Base-by-base conservation (phyloP, 1,139 yeast species). In the Scheffersomyces cryptocercus region DNA sequence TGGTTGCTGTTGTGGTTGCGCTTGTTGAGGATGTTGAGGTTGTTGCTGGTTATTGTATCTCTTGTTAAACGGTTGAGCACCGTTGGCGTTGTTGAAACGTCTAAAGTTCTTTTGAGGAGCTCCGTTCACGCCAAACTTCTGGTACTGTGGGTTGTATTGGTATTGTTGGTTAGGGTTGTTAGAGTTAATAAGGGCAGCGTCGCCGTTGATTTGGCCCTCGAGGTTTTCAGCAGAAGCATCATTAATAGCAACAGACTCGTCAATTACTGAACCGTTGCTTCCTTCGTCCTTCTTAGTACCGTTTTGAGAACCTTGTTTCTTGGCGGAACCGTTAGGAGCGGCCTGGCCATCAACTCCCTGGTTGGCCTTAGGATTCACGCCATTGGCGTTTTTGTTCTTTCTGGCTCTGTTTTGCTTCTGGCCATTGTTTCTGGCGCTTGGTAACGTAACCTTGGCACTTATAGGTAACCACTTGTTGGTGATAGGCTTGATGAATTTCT, bases 381-480 rank as follows among this genome's bases (percentile, higher is more conserved):
- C 35, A 37, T 35, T 33, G 40, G 56, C 46, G 50, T 58, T 58
- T 52, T 65, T 67, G 57, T 64, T 68, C 53, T 67, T 70, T 54
- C 68, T 66, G 51, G 60, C 62, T 57, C 64, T 66, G 51, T 57
- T 57, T 40, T 61, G 67, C 51, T 59, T 64, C 46, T 62, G 65
- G 53, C 50, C 53, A 37, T 55, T 62, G 37, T 50, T 57, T 46
- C 62, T 59, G 40, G 58, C 58, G 48, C 62, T 67, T 34, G 82
- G 73, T 48, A 79, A 72, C 41, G 79, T 81, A 43, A 86, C 84
- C 50, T 85, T 80, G 28, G 93, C 95, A 53, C 81, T 79, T 61
- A 85, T 83, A n/a, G 96, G 96, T 37, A 88, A 86, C 96, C 96
- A 89, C 65, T 88, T 88, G 56, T 85, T 90, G 52, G 84, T 82